phyloP scores from a whole-genome alignment of 75 land plant genomes.

The Adiantum capillusveneris region DNA sequence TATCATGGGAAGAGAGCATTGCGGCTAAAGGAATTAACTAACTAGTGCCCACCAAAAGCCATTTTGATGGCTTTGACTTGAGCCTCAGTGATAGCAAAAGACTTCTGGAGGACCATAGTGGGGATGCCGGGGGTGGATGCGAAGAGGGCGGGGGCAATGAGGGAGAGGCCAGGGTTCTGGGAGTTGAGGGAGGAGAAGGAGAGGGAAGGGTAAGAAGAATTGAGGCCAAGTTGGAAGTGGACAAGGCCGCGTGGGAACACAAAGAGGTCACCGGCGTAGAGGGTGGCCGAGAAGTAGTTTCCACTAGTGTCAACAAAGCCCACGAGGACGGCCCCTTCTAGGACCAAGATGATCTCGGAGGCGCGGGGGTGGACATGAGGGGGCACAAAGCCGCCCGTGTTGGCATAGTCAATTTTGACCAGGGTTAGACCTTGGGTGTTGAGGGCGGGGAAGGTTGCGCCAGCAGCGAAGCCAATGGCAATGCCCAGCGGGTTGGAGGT shows the following conservation, averaged over 20 bases:
- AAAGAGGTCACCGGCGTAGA: constrained; percentile 44
- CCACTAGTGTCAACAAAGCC: constrained; percentile 46
- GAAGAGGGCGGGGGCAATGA: constrained; percentile 23
- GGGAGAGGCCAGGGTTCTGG: constrained; percentile 43
- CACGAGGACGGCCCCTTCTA: constrained; percentile 36
- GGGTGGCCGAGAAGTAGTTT: constrained; percentile 19
- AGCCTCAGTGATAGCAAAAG: background rate
- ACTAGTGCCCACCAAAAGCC: too few relatives aligned
- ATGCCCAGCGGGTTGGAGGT: constrained; percentile 1
- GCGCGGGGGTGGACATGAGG: constrained; percentile 59
- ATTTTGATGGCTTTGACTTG: too few relatives aligned
- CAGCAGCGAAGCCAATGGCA: constrained; percentile 7
- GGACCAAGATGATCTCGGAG: constrained; percentile 36
- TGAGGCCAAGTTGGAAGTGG: constrained; percentile 53
- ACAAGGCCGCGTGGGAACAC: constrained; percentile 54
- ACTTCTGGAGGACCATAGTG: constrained; percentile 21
- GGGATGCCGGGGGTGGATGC: constrained; percentile 31
- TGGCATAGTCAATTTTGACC: constrained; percentile 20
- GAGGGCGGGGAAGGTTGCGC: constrained; percentile 19
- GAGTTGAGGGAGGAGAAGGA: constrained; percentile 39
- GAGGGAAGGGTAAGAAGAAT: constrained; percentile 25
- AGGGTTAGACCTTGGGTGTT: constrained; percentile 27
- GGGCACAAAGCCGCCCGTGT: constrained; percentile 14
- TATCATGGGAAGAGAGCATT: too few relatives aligned
- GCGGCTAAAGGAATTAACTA: too few relatives aligned